Evolutionary conservation across 768 basidiomycete species (phyloP).

Genomic region (Guyanaporus albipodus): DNA sequence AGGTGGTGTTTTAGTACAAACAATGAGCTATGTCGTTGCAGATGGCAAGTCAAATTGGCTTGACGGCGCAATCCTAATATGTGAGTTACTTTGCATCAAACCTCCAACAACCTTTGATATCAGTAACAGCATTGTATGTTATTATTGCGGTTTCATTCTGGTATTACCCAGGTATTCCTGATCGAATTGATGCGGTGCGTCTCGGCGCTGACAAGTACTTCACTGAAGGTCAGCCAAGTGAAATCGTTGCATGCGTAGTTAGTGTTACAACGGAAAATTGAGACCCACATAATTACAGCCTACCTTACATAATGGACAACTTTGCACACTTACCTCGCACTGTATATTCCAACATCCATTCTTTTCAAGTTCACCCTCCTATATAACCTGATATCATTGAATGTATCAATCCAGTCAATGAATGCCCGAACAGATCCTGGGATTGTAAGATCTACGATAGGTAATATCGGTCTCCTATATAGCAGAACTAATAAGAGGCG

Average conservation of each 20-base stretch:
- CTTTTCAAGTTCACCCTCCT: constrained; percentile 9
- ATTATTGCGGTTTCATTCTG: constrained; percentile 70
- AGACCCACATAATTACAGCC: constrained; percentile 1
- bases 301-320: constrained; percentile 2
- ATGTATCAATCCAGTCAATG: constrained; percentile 3
- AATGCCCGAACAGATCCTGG: constrained; percentile 3
- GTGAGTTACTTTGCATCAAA: constrained; percentile 36
- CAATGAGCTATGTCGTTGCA: constrained; percentile 76
- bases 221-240: constrained; percentile 24
- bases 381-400: background rate
- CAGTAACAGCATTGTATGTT: constrained; percentile 52
- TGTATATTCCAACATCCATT: constrained; percentile 17
- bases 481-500: background rate
- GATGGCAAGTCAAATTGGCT: constrained; percentile 86
- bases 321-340: constrained; percentile 4
- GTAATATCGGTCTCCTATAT: constrained; percentile 41
- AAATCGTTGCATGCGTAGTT: constrained; percentile 15
- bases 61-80: constrained; percentile 71
- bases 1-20: constrained; percentile 51
- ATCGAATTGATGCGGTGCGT: background rate
- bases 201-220: constrained; percentile 2
- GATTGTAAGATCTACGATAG: constrained; percentile 21
- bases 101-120: background rate
- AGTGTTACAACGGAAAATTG: constrained; percentile 1
- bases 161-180: constrained; percentile 44